Conservation (phyloP, 306 rosid genomes). For the Medicago lupulina region DNA sequence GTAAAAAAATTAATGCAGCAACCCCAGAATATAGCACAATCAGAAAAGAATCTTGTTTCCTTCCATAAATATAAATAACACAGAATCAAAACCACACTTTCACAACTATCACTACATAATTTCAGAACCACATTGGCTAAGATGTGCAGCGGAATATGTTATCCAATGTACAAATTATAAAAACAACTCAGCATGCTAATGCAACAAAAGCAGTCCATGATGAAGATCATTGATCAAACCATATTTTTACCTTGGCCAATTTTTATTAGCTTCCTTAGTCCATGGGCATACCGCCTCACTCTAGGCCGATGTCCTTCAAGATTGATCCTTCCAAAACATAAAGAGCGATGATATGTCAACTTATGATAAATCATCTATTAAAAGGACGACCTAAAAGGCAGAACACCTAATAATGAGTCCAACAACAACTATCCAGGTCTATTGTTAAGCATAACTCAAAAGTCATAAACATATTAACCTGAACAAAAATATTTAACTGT, state of each 20-base stretch:
- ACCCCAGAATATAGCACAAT: slow-evolving; percentile 2
- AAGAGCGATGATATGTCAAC: slow-evolving; percentile 33
- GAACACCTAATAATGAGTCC: slow-evolving; percentile 34
- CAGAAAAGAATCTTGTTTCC: slow-evolving; percentile 37
- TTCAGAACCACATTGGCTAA: slow-evolving; percentile 2
- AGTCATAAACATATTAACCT: slow-evolving; percentile 12
- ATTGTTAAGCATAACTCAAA: slow-evolving; percentile 30
- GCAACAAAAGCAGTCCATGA: slow-evolving; percentile 28
- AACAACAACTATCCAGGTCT: slow-evolving; percentile 7
- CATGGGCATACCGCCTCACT: slow-evolving; percentile 92
- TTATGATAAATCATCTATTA: slow-evolving; percentile 38
- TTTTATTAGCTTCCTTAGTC: slow-evolving; percentile 75
- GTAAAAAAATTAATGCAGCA: slow-evolving; percentile 15
- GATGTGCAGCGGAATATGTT: slow-evolving; percentile 18
- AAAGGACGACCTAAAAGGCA: slow-evolving; percentile 26
- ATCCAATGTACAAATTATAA: slow-evolving; percentile 24
- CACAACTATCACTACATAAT: slow-evolving; percentile 20
- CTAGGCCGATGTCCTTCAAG: slow-evolving; percentile 90
- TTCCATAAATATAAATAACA: slow-evolving; percentile 26
- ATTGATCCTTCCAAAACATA: slow-evolving; percentile 77
- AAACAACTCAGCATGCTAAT: slow-evolving; percentile 29
- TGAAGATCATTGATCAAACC: slow-evolving; percentile 28
- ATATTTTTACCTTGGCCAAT: slow-evolving; percentile 82
- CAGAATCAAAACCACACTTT: slow-evolving; percentile 18
- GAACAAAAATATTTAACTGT: slow-evolving; percentile 22